Evolutionary conservation across 169 alveolate genomes (phyloP).

Genomic region (Plasmodium gallinaceum): DNA sequence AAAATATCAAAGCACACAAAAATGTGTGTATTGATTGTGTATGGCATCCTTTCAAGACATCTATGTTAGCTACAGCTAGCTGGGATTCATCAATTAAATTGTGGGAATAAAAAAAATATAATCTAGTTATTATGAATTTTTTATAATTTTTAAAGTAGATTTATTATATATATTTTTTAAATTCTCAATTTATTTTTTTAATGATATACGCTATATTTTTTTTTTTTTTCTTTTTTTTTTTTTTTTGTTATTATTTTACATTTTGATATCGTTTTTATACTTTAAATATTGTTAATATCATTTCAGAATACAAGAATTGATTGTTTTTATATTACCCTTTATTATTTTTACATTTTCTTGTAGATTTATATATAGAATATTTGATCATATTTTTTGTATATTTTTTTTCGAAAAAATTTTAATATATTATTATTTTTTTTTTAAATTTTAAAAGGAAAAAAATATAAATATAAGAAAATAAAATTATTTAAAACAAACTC

Average conservation of each 20-base stretch:
- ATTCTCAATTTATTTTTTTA: too few species aligned
- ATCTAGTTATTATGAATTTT: background rate
- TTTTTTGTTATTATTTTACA: background rate
- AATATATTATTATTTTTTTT: background rate
- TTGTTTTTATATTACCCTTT: too few species aligned
- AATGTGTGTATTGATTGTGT: constrained; percentile 95
- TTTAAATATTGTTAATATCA: too few species aligned
- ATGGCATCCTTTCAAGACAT: constrained; percentile 97
- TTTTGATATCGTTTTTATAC: too few species aligned
- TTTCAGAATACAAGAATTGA: too few species aligned
- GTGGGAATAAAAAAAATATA: constrained; percentile 91
- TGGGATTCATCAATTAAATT: constrained; percentile 98
- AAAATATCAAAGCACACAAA: constrained; percentile 95
- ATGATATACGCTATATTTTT: background rate
- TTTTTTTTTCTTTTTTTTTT: constrained; percentile 1
- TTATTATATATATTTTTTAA: too few species aligned
- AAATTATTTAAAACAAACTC: background rate
- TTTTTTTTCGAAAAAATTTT: background rate
- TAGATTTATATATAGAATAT: background rate
- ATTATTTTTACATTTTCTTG: too few species aligned
- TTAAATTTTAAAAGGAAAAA: too few species aligned
- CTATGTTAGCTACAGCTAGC: constrained; percentile 96
- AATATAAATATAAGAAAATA: background rate
- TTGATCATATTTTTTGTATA: background rate
- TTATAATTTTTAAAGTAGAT: background rate